A percentile compares a stretch with the other conserved stretches of the same genome.
Conservation (phyloP, 2,329 filamentous ascomycete genomes). For the Ophiosphaerella korrae region DNA sequence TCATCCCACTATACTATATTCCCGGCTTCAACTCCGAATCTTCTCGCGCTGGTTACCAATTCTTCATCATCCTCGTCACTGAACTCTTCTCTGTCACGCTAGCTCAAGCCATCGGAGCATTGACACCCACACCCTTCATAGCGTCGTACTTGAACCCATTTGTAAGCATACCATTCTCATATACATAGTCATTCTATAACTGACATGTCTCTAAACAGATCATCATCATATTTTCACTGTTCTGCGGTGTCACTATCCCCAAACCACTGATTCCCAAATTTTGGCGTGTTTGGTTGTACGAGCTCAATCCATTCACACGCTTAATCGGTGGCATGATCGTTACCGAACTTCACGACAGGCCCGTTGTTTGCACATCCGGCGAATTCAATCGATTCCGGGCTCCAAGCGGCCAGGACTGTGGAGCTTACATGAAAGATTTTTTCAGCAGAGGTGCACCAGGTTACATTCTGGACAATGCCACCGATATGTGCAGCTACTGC, state of each 20-base stretch:
- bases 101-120: conserved; percentile 72
- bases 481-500: conserved; percentile 76
- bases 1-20: conserved; percentile 83
- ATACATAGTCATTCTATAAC: not conserved
- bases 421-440: conserved; percentile 75
- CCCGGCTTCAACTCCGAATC: conserved; percentile 70
- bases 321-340: conserved; percentile 81
- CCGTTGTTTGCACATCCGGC: conserved; percentile 63
- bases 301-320: conserved; percentile 82
- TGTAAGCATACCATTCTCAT: conserved; percentile 5
- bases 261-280: conserved; percentile 76
- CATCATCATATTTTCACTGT: conserved; percentile 79
- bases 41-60: conserved; percentile 79
- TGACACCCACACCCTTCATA: conserved; percentile 80
- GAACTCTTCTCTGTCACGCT: conserved; percentile 84
- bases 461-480: conserved; percentile 71
- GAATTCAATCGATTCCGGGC: conserved; percentile 74
- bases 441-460: conserved; percentile 71
- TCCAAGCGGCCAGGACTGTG: conserved; percentile 70
- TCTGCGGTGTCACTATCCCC: conserved; percentile 86
- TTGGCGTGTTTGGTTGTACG: conserved; percentile 80
- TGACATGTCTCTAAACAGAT: conserved; percentile 63
- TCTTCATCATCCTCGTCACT: conserved; percentile 81
- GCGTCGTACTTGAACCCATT: conserved; percentile 76
- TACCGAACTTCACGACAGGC: conserved; percentile 71